These are phyloP conservation scores for Fusarium humuli DNA, from an alignment of 2,329 filamentous ascomycete genomes.

Conservation along the genomic window DNA sequence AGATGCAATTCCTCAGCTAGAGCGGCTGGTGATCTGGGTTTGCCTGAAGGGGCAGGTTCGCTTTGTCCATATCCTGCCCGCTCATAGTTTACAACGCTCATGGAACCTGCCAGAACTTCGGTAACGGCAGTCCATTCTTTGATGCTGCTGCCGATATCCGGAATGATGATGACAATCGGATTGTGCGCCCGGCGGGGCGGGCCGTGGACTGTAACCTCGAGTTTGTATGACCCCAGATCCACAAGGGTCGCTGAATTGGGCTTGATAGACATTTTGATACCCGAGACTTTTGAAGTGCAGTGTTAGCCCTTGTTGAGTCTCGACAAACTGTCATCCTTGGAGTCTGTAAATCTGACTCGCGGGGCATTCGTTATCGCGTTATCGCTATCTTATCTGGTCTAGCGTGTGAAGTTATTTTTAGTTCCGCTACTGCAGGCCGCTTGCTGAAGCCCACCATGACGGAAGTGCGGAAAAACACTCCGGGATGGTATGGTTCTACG, in stretches of 20 bases:
- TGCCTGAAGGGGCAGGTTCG: background rate
- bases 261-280: background rate
- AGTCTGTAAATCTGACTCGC: background rate
- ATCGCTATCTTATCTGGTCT: background rate
- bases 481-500: background rate
- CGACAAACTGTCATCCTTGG: background rate
- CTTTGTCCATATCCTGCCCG: constrained; percentile 23
- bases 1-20: constrained; percentile 20
- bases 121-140: constrained; percentile 31
- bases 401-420: background rate
- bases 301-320: background rate
- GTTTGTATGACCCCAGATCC: constrained; percentile 1
- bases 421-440: background rate
- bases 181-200: constrained; percentile 33
- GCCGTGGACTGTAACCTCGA: constrained; percentile 7
- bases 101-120: constrained; percentile 1
- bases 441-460: background rate
- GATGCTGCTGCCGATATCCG: constrained; percentile 21
- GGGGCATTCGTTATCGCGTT: background rate
- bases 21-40: background rate
- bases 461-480: background rate
- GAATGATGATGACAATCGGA: constrained; percentile 25
- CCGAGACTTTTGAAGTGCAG: background rate
- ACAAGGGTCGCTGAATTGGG: background rate
- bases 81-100: constrained; percentile 23